Conservation (phyloP, 768 basidiomycete genomes). For the Amanita rubescens region DNA sequence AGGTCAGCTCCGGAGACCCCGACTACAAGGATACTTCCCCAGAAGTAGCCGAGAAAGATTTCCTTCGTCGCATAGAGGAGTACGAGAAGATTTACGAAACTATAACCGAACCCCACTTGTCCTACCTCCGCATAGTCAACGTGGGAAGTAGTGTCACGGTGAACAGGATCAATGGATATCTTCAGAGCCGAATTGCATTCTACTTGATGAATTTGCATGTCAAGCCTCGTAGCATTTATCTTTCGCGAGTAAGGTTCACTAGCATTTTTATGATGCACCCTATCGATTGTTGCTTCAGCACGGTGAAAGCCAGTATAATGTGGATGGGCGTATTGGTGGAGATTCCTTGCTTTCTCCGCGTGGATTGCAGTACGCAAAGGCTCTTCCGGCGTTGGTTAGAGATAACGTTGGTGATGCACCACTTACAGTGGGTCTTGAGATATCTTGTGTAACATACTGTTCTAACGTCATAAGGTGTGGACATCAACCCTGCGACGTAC, state of each 20-base stretch:
- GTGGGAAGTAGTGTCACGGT: constrained; percentile 87
- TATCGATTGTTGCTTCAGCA: constrained; percentile 46
- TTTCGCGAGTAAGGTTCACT: constrained; percentile 65
- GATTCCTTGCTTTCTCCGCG: constrained; percentile 82
- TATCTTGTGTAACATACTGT: neutral
- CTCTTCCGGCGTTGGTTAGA: constrained; percentile 80
- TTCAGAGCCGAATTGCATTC: constrained; percentile 96
- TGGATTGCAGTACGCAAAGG: constrained; percentile 78
- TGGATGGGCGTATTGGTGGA: constrained; percentile 97
- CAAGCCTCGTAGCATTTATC: constrained; percentile 93
- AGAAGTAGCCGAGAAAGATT: constrained; percentile 85
- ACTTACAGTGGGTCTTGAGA: constrained; percentile 54
- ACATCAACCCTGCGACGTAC: constrained; percentile 95
- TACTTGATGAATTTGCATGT: constrained; percentile 98
- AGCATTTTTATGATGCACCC: constrained; percentile 2
- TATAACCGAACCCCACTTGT: constrained; percentile 84
- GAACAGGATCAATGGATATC: constrained; percentile 84
- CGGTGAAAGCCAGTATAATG: constrained; percentile 95
- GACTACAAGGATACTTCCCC: constrained; percentile 89
- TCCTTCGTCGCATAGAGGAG: constrained; percentile 80
- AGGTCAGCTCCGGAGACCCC: constrained; percentile 94
- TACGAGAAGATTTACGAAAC: constrained; percentile 97
- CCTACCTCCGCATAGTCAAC: constrained; percentile 88
- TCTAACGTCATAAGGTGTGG: constrained; percentile 64
- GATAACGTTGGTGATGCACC: constrained; percentile 88